These are phyloP conservation scores for Suhomyces xylopsoci DNA, from an alignment of 805 yeast species.

Conservation along the genomic window DNA sequence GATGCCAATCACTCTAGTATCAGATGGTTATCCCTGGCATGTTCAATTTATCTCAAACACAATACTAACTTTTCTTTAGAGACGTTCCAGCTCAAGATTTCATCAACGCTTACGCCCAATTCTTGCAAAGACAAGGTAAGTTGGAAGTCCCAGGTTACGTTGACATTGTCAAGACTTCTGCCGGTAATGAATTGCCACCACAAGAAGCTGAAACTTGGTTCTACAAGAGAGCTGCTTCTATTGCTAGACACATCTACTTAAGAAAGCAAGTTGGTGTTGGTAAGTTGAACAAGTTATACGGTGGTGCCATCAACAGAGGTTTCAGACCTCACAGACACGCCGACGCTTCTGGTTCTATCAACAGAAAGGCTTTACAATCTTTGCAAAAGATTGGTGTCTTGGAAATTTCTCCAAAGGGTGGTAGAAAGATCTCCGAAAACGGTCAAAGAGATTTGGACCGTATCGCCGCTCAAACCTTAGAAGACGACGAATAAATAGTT, in stretches of 20 bases:
- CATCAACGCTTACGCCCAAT: conserved; percentile 98
- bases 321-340: conserved; percentile 97
- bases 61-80: conserved; percentile 51
- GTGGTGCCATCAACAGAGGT: conserved; percentile 99
- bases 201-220: conserved; percentile 99
- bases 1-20: background rate
- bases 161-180: conserved; percentile 98
- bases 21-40: background rate
- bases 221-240: conserved; percentile 99
- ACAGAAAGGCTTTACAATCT: conserved; percentile 98
- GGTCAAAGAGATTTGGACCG: conserved; percentile 99
- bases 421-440: conserved; percentile 98
- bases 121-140: conserved; percentile 99
- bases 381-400: conserved; percentile 97
- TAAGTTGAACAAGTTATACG: conserved; percentile 97
- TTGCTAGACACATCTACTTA: conserved; percentile 99
- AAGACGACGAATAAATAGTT: conserved; percentile 62
- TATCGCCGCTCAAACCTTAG: conserved; percentile 98
- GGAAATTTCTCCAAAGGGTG: conserved; percentile 96
- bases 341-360: conserved; percentile 98
- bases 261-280: conserved; percentile 99
- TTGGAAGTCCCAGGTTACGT: conserved; percentile 99
- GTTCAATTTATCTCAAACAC: background rate
- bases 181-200: conserved; percentile 99
- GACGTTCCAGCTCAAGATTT: conserved; percentile 99